A percentile compares a stretch with the other conserved stretches of the same genome.
Conservation (phyloP, 305 asterid species). For the Andrographis paniculata region DNA sequence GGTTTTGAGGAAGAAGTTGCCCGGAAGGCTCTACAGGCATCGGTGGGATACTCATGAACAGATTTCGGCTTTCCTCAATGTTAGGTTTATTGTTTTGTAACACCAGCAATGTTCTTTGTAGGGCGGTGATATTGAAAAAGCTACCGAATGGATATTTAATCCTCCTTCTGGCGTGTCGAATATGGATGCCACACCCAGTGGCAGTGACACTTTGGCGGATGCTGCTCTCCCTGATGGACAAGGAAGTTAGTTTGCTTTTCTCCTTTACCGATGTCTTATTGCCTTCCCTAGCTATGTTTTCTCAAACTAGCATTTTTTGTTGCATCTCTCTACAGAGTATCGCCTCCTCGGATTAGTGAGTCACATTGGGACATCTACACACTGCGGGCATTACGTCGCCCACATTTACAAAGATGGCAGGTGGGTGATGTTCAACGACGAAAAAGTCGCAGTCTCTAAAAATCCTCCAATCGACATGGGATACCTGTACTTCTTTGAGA, state of each 20-base stretch:
- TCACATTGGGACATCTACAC: conserved; percentile 98
- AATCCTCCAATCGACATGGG: conserved; percentile 93
- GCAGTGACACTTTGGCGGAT: conserved; percentile 39
- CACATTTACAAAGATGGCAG: conserved; percentile 69
- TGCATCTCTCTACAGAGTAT: conserved; percentile 43
- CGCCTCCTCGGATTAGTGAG: conserved; percentile 78
- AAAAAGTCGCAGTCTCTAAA: conserved; percentile 77
- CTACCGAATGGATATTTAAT: conserved; percentile 91
- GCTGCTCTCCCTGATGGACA: conserved; percentile 78
- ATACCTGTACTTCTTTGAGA: conserved; percentile 86
- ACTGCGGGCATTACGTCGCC: conserved; percentile 92
- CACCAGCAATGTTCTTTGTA: conserved; percentile 22
- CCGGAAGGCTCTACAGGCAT: conserved; percentile 68
- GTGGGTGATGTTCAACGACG: conserved; percentile 95
- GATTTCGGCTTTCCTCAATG: background rate
- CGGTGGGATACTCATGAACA: conserved; percentile 38
- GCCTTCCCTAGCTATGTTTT: background rate
- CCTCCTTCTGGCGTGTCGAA: conserved; percentile 48
- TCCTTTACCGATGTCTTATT: conserved; percentile 1
- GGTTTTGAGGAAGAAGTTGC: conserved; percentile 90
- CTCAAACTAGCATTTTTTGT: conserved; percentile 1
- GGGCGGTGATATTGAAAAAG: conserved; percentile 90
- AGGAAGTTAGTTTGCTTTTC: conserved; percentile 65
- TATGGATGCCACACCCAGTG: conserved; percentile 55
- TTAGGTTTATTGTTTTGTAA: conserved; percentile 3